phyloP scores from a whole-genome alignment of 495 filamentous ascomycete genomes.

The Aspergillus steynii region DNA sequence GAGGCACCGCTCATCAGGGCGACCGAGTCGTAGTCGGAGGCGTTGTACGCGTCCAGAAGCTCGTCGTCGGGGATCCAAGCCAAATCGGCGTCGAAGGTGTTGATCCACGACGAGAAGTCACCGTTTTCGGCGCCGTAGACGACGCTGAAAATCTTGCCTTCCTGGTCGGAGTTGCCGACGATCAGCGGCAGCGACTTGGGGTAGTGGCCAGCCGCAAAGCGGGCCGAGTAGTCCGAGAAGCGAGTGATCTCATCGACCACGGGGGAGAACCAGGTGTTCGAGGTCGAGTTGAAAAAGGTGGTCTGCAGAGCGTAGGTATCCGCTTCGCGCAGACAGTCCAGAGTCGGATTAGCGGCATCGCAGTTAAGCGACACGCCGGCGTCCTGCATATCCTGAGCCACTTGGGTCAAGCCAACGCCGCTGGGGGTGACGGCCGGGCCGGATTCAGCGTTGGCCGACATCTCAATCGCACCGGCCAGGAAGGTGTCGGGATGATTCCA shows the following conservation, averaged over 20 bases:
- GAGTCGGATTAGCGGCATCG: conserved; percentile 18
- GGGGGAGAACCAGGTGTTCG: conserved; percentile 31
- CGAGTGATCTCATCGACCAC: conserved; percentile 26
- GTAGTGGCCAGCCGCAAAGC: conserved; percentile 22
- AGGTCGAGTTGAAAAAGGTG: conserved; percentile 27
- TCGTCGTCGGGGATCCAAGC: conserved; percentile 21
- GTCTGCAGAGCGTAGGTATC: conserved; percentile 29
- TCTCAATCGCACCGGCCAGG: conserved; percentile 29
- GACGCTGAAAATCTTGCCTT: conserved; percentile 23
- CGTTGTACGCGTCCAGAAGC: conserved; percentile 22
- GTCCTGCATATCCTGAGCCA: conserved; percentile 22
- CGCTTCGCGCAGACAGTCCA: conserved; percentile 26
- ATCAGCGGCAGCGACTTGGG: conserved; percentile 26
- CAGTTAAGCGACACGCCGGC: conserved; percentile 24
- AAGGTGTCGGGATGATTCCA: conserved; percentile 30
- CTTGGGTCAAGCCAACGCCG: conserved; percentile 23
- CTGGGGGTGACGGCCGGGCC: conserved; percentile 22
- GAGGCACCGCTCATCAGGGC: conserved; percentile 28
- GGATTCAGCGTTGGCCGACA: conserved; percentile 30
- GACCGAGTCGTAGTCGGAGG: conserved; percentile 23
- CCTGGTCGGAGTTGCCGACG: conserved; percentile 31
- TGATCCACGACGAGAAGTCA: conserved; percentile 25
- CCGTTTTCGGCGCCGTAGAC: conserved; percentile 27
- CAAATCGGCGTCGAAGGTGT: conserved; percentile 28
- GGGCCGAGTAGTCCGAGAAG: conserved; percentile 25